Percentiles rank a stretch among this genome's conserved stretches.
Conservation (phyloP, 345 rosid species). For the Eucalyptus victrix region DNA sequence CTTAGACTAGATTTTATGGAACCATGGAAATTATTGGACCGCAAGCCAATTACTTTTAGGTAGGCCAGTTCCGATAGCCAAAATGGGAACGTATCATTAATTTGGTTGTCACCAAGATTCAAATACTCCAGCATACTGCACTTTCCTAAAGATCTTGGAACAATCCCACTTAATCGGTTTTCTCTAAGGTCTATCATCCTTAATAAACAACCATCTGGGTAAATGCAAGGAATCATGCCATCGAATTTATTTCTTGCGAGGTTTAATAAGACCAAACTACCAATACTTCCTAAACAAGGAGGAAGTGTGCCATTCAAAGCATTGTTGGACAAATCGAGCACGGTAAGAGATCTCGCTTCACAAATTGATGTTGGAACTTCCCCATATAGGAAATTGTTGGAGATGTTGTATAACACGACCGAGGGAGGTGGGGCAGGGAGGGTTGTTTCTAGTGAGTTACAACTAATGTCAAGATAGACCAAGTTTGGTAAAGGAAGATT, state of each 20-base stretch:
- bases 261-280: not conserved
- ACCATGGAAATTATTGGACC: too few relatives aligned
- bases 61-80: too few relatives aligned
- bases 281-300: not conserved
- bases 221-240: too few relatives aligned
- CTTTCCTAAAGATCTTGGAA: too few relatives aligned
- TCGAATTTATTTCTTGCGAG: not conserved
- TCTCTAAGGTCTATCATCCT: too few relatives aligned
- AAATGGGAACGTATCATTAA: too few relatives aligned
- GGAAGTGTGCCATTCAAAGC: not conserved
- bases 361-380: not conserved
- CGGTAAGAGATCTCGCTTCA: rapidly evolving
- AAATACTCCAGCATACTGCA: too few relatives aligned
- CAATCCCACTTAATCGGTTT: too few relatives aligned
- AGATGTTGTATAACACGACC: not conserved
- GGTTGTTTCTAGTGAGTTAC: not conserved
- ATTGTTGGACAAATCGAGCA: not conserved
- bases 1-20: too few relatives aligned
- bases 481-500: not conserved
- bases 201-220: too few relatives aligned
- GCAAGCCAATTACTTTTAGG: too few relatives aligned
- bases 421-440: not conserved
- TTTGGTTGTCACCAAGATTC: too few relatives aligned
- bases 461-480: not conserved
- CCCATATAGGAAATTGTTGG: not conserved